These are phyloP conservation scores for Yamadazyma pseudoaaseri DNA, from an alignment of 1,139 yeast genomes.

Conservation along the genomic window DNA sequence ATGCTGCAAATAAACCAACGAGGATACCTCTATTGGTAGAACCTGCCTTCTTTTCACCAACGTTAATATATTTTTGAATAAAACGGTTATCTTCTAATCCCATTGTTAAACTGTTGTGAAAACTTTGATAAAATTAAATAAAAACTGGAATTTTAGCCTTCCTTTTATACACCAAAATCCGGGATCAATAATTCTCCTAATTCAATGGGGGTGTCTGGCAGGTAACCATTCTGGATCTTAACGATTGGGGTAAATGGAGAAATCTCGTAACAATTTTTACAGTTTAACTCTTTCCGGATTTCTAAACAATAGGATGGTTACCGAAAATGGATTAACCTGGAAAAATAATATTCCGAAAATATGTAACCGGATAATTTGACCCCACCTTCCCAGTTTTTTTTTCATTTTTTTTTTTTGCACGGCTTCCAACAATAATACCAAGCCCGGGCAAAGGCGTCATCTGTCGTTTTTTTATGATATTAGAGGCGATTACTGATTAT, in stretches of 20 bases:
- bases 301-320: not conserved
- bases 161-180: not conserved
- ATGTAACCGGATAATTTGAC: not conserved
- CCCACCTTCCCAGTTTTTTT: constrained; percentile 1
- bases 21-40: constrained; percentile 48
- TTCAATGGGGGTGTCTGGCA: too few relatives aligned
- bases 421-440: too few relatives aligned
- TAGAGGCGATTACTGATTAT: too few relatives aligned
- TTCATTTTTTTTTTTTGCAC: too few relatives aligned
- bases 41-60: constrained; percentile 47
- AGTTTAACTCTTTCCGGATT: not conserved
- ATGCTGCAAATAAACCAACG: constrained; percentile 52
- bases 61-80: constrained; percentile 30
- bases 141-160: not conserved
- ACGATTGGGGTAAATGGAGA: constrained; percentile 1
- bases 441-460: too few relatives aligned
- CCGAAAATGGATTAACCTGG: not conserved
- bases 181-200: too few relatives aligned
- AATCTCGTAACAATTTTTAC: not conserved
- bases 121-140: not conserved
- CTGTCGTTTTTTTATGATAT: too few relatives aligned
- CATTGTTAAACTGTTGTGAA: too few relatives aligned
- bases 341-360: not conserved
- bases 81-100: constrained; percentile 38
- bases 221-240: too few relatives aligned